Percentiles rank a stretch among this genome's conserved stretches.
Evolutionary conservation across 2,329 filamentous ascomycete genomes (phyloP).

Genomic region (Penicillium sp.): DNA sequence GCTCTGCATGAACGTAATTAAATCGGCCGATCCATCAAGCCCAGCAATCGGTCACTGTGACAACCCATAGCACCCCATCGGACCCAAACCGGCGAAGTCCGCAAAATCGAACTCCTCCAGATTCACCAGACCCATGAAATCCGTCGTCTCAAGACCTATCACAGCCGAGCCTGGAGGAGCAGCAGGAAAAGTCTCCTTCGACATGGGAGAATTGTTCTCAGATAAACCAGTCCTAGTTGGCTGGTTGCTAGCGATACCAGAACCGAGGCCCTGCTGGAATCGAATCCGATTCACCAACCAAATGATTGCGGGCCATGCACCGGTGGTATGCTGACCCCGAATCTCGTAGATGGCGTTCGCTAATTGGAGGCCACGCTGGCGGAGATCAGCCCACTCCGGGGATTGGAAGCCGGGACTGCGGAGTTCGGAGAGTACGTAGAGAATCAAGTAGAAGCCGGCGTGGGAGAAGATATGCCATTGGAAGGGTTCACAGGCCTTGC

Average conservation of each 20-base stretch:
- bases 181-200: neutral
- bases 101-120: neutral
- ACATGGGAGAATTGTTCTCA: neutral
- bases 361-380: neutral
- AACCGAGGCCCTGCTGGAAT: neutral
- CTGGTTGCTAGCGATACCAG: neutral
- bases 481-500: neutral
- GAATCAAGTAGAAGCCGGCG: neutral
- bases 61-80: neutral
- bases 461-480: neutral
- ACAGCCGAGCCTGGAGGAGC: neutral
- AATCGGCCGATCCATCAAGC: neutral
- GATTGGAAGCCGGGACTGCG: neutral
- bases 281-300: neutral
- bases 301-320: neutral
- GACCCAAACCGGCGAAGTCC: neutral
- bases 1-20: neutral
- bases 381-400: neutral
- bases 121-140: neutral
- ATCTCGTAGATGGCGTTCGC: neutral
- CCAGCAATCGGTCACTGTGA: neutral
- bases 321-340: neutral
- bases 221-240: neutral
- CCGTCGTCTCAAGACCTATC: neutral
- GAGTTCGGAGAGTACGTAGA: neutral